Evolutionary conservation across 306 rosid genomes (phyloP).

Genomic region (Alnus rubra): DNA sequence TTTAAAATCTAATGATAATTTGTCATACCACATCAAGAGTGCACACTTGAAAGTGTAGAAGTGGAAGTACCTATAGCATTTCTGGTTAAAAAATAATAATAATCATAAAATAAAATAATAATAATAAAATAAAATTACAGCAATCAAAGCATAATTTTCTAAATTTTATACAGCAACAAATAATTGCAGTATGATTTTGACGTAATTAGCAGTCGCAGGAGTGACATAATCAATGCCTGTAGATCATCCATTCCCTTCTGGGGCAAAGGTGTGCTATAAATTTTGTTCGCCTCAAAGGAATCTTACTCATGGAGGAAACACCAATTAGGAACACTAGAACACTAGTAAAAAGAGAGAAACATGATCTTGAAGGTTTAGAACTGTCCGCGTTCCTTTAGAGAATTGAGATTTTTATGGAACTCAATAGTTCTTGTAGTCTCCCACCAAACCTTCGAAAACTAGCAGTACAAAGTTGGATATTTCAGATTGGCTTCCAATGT

Average conservation of each 20-base stretch:
- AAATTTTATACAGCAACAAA: neutral
- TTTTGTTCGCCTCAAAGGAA: neutral
- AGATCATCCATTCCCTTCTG: neutral
- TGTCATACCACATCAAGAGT: too few species aligned
- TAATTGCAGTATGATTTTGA: neutral
- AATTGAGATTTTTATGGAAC: neutral
- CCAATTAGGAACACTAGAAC: neutral
- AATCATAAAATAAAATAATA: too few species aligned
- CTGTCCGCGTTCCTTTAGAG: neutral
- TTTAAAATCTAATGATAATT: too few species aligned
- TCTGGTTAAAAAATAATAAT: too few species aligned
- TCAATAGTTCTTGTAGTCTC: neutral
- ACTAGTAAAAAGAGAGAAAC: neutral
- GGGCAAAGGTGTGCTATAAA: constrained; percentile 1
- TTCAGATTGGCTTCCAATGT: neutral
- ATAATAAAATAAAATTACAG: neutral
- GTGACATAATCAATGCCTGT: neutral
- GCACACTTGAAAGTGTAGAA: too few species aligned
- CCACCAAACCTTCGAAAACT: too few species aligned
- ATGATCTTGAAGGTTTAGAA: neutral
- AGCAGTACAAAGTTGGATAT: neutral
- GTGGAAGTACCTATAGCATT: too few species aligned
- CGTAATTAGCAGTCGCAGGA: neutral
- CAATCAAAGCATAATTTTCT: neutral
- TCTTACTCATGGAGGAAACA: neutral